These are phyloP conservation scores for Termitomyces sp. DNA, from an alignment of 768 basidiomycete species.

Conservation along the genomic window DNA sequence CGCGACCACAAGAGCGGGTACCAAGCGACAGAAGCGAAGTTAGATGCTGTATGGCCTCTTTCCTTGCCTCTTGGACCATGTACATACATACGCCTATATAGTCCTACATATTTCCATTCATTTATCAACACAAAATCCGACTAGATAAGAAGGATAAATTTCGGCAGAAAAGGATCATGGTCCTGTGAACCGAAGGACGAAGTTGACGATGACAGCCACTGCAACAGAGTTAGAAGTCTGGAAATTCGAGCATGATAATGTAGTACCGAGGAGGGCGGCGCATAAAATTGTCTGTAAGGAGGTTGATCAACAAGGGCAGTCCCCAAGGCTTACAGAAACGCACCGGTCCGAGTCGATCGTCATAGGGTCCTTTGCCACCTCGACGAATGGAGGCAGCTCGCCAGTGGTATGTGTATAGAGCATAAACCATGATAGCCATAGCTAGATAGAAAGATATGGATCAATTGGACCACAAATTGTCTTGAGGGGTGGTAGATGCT, in stretches of 20 bases:
- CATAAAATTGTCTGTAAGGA: constrained; percentile 74
- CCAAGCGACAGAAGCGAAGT: constrained; percentile 56
- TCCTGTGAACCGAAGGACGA: constrained; percentile 74
- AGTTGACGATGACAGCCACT: constrained; percentile 87
- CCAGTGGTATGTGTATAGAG: constrained; percentile 95
- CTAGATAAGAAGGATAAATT: constrained; percentile 3
- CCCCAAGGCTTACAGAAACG: constrained; percentile 29
- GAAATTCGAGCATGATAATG: constrained; percentile 11
- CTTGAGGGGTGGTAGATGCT: background rate
- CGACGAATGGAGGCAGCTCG: constrained; percentile 88
- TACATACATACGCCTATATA: background rate
- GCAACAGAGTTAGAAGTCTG: constrained; percentile 8
- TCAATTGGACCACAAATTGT: constrained; percentile 5
- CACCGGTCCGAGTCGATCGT: constrained; percentile 93
- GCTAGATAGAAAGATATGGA: constrained; percentile 42
- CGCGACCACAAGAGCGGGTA: constrained; percentile 41
- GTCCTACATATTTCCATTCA: background rate
- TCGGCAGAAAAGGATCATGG: constrained; percentile 15
- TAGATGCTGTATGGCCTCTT: constrained; percentile 16
- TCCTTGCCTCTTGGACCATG: background rate
- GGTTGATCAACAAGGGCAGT: background rate
- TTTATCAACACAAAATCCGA: background rate
- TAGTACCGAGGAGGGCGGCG: constrained; percentile 70
- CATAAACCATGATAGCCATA: constrained; percentile 96
- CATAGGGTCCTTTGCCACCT: constrained; percentile 92